These are phyloP conservation scores for Paraurostyla sp. DNA, from an alignment of 73 alveolate genomes.

Conservation along the genomic window DNA sequence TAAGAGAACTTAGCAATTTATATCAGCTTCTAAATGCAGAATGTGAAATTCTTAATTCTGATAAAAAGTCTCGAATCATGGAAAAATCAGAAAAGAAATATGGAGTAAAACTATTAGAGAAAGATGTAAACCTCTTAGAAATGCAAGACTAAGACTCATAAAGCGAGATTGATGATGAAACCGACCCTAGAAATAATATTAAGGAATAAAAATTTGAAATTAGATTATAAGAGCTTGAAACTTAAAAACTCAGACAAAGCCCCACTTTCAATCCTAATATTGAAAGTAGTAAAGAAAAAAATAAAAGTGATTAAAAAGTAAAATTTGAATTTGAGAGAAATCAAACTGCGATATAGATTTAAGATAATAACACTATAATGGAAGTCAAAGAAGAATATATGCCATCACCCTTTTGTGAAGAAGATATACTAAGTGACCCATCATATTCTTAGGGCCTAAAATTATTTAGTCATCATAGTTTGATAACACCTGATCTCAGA, in stretches of 20 bases:
- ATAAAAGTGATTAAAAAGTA: too few species aligned
- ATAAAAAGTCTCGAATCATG: background rate
- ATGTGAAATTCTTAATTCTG: conserved; percentile 5
- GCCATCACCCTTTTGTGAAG: conserved; percentile 6
- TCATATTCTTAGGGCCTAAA: background rate
- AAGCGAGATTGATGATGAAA: conserved; percentile 22
- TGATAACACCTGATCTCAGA: background rate
- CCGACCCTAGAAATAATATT: background rate
- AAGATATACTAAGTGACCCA: background rate
- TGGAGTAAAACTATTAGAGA: conserved; percentile 13
- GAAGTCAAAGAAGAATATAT: conserved; percentile 8
- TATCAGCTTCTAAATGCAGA: conserved; percentile 26
- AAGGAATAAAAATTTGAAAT: background rate
- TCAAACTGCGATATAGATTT: background rate
- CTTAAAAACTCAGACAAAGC: background rate
- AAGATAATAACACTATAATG: background rate
- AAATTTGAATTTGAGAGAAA: background rate
- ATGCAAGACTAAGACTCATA: background rate
- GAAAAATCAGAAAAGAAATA: conserved; percentile 22
- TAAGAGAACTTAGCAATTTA: background rate
- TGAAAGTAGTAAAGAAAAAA: background rate
- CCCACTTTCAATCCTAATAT: background rate
- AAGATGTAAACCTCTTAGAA: conserved; percentile 22
- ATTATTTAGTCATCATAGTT: background rate
- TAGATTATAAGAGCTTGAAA: background rate